These are phyloP conservation scores for Hirsutella rhossiliensis DNA, from an alignment of 2,329 filamentous ascomycete species.

Conservation along the genomic window DNA sequence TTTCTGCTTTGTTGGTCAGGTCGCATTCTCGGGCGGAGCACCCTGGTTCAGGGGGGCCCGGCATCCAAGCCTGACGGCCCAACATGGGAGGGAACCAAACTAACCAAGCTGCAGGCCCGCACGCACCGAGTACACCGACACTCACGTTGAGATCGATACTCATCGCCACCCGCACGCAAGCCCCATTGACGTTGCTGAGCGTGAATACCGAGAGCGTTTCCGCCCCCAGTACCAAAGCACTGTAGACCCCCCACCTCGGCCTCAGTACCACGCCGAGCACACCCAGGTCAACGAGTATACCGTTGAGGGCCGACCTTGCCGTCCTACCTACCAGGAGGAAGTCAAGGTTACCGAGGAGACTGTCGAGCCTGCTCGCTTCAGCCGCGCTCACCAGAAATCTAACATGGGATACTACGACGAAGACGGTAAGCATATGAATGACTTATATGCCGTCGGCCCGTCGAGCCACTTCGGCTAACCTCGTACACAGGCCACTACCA, in stretches of 20 bases:
- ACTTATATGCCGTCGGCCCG: neutral
- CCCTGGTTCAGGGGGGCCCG: conserved; percentile 10
- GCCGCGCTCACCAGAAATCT: conserved; percentile 29
- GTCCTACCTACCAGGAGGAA: conserved; percentile 40
- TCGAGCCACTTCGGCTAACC: neutral
- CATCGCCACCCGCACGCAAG: conserved; percentile 35
- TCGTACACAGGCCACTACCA: conserved; percentile 40
- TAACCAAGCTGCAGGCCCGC: conserved; percentile 15
- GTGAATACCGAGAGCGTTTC: conserved; percentile 51
- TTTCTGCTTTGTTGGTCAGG: conserved; percentile 4
- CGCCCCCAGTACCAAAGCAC: conserved; percentile 34
- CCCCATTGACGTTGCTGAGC: conserved; percentile 52
- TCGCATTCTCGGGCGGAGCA: conserved; percentile 1
- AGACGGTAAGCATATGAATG: conserved; percentile 32
- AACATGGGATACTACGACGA: conserved; percentile 59
- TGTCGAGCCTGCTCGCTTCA: conserved; percentile 40
- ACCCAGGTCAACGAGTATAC: conserved; percentile 22
- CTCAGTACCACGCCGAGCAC: conserved; percentile 18
- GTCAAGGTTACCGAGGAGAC: conserved; percentile 53
- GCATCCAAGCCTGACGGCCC: conserved; percentile 2
- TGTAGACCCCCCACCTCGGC: conserved; percentile 19
- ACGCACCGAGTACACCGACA: conserved; percentile 42
- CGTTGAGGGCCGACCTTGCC: conserved; percentile 22
- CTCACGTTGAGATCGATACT: conserved; percentile 53
- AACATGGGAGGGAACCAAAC: conserved; percentile 6